These are phyloP conservation scores for Fusarium setosum DNA, from an alignment of 2,329 filamentous ascomycete genomes.

Conservation along the genomic window DNA sequence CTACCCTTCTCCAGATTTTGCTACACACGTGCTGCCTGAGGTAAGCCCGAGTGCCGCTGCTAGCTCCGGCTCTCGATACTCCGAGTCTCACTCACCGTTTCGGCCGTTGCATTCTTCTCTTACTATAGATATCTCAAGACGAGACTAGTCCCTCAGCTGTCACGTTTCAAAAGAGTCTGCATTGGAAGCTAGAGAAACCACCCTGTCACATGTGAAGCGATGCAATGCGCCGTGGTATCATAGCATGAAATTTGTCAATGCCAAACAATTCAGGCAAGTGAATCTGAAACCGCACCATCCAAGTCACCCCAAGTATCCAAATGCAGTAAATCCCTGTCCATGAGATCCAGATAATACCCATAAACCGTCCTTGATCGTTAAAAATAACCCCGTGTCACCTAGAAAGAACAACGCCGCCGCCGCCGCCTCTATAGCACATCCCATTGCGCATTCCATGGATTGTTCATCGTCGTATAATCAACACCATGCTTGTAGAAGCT, in stretches of 20 bases:
- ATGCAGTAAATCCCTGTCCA: conserved; percentile 10
- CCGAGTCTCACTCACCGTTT: conserved; percentile 34
- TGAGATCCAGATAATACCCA: conserved; percentile 17
- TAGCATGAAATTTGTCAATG: conserved; percentile 24
- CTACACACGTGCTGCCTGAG: conserved; percentile 4
- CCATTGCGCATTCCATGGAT: conserved; percentile 62
- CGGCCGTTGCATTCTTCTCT: conserved; percentile 8
- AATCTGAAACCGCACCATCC: conserved; percentile 13
- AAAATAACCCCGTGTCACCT: conserved; percentile 7
- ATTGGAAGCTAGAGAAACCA: neutral
- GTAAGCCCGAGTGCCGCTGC: neutral
- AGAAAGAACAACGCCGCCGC: conserved; percentile 6
- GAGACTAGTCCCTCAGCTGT: neutral
- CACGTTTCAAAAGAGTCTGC: conserved; percentile 12
- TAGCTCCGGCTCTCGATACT: conserved; percentile 25
- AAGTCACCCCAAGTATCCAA: neutral
- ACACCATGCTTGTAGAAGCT: conserved; percentile 74
- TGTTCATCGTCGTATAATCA: conserved; percentile 59
- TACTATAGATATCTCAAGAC: too few relatives aligned
- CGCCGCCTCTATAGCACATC: conserved; percentile 45
- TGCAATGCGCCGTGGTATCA: conserved; percentile 5
- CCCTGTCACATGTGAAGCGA: conserved; percentile 2
- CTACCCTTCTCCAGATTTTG: conserved; percentile 7
- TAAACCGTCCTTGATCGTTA: conserved; percentile 20
- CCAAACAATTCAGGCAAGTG: conserved; percentile 26